Evolutionary conservation across 805 yeast species (phyloP).

Genomic region (Millerozyma acaciae): DNA sequence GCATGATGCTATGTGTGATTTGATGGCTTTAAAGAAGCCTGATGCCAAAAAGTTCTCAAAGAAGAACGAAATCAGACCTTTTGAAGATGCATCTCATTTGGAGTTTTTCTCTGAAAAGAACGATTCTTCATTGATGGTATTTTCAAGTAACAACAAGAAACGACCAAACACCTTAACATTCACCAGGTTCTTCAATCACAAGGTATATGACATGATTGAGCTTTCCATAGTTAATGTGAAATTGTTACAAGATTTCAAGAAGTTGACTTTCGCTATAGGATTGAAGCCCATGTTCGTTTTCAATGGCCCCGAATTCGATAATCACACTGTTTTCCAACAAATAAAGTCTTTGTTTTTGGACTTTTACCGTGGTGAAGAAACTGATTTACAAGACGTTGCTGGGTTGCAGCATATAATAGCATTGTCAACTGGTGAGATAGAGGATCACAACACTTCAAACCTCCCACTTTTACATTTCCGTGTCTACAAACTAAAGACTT

Average conservation of each 20-base stretch:
- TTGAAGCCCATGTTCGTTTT: conserved; percentile 91
- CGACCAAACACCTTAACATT: conserved; percentile 90
- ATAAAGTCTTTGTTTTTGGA: conserved; percentile 86
- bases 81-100: conserved; percentile 79
- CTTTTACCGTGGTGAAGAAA: conserved; percentile 81
- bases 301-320: conserved; percentile 88
- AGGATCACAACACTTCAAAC: conserved; percentile 66
- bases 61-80: conserved; percentile 87
- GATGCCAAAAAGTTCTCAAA: conserved; percentile 79
- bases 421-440: conserved; percentile 68
- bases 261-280: conserved; percentile 78
- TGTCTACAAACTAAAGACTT: conserved; percentile 82
- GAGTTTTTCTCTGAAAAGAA: conserved; percentile 96
- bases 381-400: conserved; percentile 85
- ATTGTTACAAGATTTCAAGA: conserved; percentile 74
- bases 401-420: conserved; percentile 91
- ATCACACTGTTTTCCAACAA: conserved; percentile 81
- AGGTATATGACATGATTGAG: conserved; percentile 92
- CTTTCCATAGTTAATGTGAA: conserved; percentile 69
- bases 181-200: conserved; percentile 83
- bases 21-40: conserved; percentile 89
- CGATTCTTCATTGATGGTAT: conserved; percentile 79
- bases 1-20: conserved; percentile 86
- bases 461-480: conserved; percentile 85
- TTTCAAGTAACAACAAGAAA: conserved; percentile 79